Base-by-base conservation (phyloP, 108 stramenopile genomes). In the Epithemia pelagica region DNA sequence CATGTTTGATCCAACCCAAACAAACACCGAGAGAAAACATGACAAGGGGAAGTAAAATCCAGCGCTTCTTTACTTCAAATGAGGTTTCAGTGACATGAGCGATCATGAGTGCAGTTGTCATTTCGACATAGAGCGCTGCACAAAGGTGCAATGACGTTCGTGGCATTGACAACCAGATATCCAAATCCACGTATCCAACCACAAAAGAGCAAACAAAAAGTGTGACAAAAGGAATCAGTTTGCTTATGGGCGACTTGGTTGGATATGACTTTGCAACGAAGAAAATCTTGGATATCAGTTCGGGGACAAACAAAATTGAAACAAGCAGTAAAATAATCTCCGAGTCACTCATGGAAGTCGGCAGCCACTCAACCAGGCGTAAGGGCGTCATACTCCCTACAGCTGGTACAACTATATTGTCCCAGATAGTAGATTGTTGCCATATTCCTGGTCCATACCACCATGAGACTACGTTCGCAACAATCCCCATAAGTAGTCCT, bases 41-140 rank as follows among this genome's bases (percentile, higher is more conserved):
- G 23, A 89, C 64, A 25, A 78, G 58, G 0, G 93, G 89, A 23
- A 81, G 28, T 19, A 87, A n/a, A 28, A 76, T 60, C 79, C 78
- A 86, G 55, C 85, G 67, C 28, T 59, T 20, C 59, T 77, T 87
- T 1, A 61, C 28, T 70, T 85, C 68, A 15, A 10, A 46, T 46
- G 5, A 5, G 37, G 37, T 46, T 18, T 78, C 60, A 0, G 89
- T 87, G 71, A 90, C 79, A 69, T 92, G 94, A 54, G 84, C 82
- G 61, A 92, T 62, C 94, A 95, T 95, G 28, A 95, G 59, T 19
- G 82, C 85, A 27, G 90, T 90, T n/a, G 78, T 78, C 62, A 79
- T 78, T 73, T 95, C 94, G 15, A 85, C 86, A 68, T 92, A 95
- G 32, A 90, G 61, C 0, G 75, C 70, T 32, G 74, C 74, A 21